These are phyloP conservation scores for Theobroma cacao DNA, from an alignment of 345 rosid species.

Conservation along the genomic window DNA sequence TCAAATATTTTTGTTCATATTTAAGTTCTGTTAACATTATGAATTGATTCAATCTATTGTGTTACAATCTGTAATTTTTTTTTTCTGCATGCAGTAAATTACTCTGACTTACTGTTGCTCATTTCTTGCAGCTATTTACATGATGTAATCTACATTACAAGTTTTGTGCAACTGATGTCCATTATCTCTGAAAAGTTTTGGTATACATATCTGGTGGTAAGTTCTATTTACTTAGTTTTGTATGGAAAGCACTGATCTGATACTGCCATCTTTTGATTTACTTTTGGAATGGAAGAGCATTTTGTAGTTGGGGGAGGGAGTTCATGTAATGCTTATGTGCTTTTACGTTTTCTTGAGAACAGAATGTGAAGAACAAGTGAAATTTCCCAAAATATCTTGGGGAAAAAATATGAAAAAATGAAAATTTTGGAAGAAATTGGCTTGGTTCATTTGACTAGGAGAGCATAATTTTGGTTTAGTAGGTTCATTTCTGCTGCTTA, in stretches of 20 bases:
- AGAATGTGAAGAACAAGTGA: background rate
- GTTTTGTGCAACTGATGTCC: conserved; percentile 79
- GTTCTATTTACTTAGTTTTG: conserved; percentile 16
- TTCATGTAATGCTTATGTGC: background rate
- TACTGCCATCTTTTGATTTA: background rate
- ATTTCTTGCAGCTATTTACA: background rate
- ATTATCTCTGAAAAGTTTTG: conserved; percentile 85
- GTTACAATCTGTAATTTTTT: background rate
- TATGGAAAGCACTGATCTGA: background rate
- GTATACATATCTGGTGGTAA: conserved; percentile 81
- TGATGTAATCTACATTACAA: conserved; percentile 32
- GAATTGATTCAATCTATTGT: background rate
- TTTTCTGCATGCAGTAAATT: background rate
- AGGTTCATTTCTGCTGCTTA: background rate
- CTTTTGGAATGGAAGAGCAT: background rate
- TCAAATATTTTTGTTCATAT: background rate
- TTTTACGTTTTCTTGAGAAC: background rate
- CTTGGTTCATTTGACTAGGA: background rate
- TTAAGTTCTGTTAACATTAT: background rate
- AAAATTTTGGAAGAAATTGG: background rate
- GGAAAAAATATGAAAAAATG: background rate
- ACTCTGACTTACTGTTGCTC: background rate
- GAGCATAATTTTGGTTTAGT: background rate
- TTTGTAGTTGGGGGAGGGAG: background rate
- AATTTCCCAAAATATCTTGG: background rate